Evolutionary conservation across 108 stramenopile species (phyloP), one percentile per base, ranked within the genome.

Genomic region (Cyclostephanos tholiformis): DNA sequence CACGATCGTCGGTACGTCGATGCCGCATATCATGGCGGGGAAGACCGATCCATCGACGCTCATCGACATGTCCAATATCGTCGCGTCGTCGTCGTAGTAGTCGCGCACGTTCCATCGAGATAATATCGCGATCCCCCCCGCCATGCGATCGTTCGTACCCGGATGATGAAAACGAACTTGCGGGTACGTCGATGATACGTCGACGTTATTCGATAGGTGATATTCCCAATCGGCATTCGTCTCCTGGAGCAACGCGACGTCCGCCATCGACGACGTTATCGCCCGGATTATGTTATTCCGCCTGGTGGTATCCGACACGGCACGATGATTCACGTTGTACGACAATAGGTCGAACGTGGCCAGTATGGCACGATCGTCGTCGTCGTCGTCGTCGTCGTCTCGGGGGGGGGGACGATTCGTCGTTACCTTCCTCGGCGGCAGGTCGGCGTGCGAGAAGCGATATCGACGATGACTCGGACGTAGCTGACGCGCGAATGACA

Each of bases 31-130:
- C 64, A 81, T 30, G 13, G 69, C 55, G 36, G 80, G 80, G 60
- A 81, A 81, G 39, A 81, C 80, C 22, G 80, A 81, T 9, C 74
- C 80, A 66, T 64, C 20, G 50, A 81, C 50, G 52, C 67, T 63
- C 23, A 61, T 11, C 0, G 73, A 27, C 17, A 81, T 71, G 39
- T 75, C 74, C 9, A 81, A 23, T 20, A 81, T 25, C 46, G 19
- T 12, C 6, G 71, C 62, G n/a, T 71, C 52, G 22, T 75, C 68
- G 4, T 75, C n/a, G n/a, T n/a, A n/a, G n/a, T n/a, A n/a, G n/a
- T n/a, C n/a, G n/a, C n/a, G n/a, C n/a, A n/a, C n/a, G 43, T 4
- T 32, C 32, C 32, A 32, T 32, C 20, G 80, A 69, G 80, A 81
- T 3, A 81, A 63, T 35, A 81, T 57, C 5, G 80, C 74, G 38